Evolutionary conservation across 1,284 basidiomycete genomes (phyloP).

Genomic region (Xanthoconium separans): DNA sequence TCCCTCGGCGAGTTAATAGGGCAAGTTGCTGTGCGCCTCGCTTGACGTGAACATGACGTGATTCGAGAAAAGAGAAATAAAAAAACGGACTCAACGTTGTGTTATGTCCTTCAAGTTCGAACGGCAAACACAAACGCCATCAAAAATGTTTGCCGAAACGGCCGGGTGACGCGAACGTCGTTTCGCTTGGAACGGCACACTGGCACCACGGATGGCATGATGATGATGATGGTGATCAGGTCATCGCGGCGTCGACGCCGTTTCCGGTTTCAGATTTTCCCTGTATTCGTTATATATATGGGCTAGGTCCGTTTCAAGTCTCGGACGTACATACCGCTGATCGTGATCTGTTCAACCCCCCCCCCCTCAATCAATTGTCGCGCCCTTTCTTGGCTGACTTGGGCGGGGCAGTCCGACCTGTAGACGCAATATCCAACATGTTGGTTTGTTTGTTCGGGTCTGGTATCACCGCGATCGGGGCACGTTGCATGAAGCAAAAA

Average conservation of each 20-base stretch:
- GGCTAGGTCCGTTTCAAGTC: not conserved
- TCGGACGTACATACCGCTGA: slow-evolving; percentile 11
- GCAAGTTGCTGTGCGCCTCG: slow-evolving; percentile 18
- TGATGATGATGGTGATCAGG: slow-evolving; percentile 5
- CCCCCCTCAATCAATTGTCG: not conserved
- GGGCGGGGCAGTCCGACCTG: slow-evolving; percentile 11
- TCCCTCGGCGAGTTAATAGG: slow-evolving; percentile 8
- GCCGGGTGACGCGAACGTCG: no score
- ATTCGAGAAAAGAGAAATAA: slow-evolving; percentile 10
- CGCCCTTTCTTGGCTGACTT: no score
- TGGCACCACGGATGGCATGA: no score
- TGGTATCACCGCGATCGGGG: slow-evolving; percentile 16
- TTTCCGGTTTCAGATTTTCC: slow-evolving; percentile 8
- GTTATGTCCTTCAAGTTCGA: not conserved
- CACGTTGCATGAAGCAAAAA: slow-evolving; percentile 4
- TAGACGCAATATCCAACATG: slow-evolving; percentile 17
- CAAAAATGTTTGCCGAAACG: slow-evolving; percentile 12
- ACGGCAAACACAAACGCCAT: no score
- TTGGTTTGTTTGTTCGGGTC: not conserved
- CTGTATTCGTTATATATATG: no score
- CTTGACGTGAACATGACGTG: slow-evolving; percentile 31
- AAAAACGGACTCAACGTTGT: slow-evolving; percentile 30
- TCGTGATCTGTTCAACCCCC: slow-evolving; percentile 19
- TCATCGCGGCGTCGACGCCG: slow-evolving; percentile 17
- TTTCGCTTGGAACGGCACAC: no score